Conservation (phyloP, 164 flowering plant genomes). For the Pachysandra terminalis region DNA sequence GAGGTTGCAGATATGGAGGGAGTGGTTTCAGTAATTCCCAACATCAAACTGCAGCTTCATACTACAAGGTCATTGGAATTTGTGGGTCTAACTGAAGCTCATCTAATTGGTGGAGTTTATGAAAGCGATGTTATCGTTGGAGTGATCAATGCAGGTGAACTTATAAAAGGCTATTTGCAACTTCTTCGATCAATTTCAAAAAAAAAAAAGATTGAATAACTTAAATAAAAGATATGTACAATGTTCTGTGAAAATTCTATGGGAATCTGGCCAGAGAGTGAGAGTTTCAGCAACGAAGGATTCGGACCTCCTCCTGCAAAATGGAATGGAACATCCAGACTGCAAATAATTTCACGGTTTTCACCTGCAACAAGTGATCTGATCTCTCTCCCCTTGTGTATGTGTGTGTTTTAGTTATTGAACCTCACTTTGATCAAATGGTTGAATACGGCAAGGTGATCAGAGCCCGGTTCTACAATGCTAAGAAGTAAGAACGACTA, state of each 20-base stretch:
- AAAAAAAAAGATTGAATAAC: too few relatives aligned
- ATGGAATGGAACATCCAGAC: conserved; percentile 37
- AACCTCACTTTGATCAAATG: not conserved
- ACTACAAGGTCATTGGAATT: conserved; percentile 61
- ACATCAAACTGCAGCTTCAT: conserved; percentile 30
- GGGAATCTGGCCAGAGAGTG: conserved; percentile 48
- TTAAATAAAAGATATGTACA: too few relatives aligned
- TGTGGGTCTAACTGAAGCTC: conserved; percentile 22
- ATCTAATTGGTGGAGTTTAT: not conserved
- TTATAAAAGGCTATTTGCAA: too few relatives aligned
- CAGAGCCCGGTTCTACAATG: conserved; percentile 34
- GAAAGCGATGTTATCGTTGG: conserved; percentile 40
- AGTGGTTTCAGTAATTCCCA: conserved; percentile 43
- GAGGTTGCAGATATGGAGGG: conserved; percentile 39
- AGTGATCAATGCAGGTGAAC: conserved; percentile 38
- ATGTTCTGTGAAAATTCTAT: not conserved
- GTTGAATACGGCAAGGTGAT: conserved; percentile 28
- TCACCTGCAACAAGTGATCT: conserved; percentile 43
- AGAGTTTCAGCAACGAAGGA: conserved; percentile 33
- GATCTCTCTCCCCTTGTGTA: too few relatives aligned
- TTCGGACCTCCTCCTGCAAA: conserved; percentile 30
- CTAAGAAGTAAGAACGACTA: not conserved
- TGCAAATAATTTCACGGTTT: conserved; percentile 25
- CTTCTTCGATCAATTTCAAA: not conserved
- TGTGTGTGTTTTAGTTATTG: too few relatives aligned